phyloP scores from a whole-genome alignment of 225 moss, liverwort and hornwort genomes.

The Antitrichia curtipendula region DNA sequence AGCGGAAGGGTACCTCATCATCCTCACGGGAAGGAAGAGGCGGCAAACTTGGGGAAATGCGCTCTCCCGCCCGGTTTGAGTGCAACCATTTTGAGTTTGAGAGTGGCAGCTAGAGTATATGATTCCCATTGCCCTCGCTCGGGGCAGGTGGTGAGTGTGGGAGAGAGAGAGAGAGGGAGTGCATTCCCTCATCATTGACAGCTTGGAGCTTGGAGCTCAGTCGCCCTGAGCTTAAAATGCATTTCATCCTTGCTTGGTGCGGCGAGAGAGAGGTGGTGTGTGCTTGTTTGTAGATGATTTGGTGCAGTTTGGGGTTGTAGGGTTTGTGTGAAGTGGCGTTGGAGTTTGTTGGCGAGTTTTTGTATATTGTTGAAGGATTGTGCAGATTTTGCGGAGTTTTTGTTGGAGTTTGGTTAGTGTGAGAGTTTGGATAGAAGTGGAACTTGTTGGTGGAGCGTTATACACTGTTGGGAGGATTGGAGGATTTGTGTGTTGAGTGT shows the following conservation, averaged over 20 bases:
- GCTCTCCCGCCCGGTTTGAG: neutral
- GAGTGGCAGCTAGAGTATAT: neutral
- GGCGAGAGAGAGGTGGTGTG: neutral
- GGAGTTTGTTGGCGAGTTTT: neutral
- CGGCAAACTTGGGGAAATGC: neutral
- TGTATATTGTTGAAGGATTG: neutral
- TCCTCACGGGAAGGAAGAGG: neutral
- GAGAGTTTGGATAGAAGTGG: neutral
- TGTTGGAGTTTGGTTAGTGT: neutral
- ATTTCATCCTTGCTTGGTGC: neutral
- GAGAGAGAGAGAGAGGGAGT: neutral
- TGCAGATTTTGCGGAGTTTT: neutral
- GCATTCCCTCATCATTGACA: accelerated
- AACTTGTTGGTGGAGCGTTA: neutral
- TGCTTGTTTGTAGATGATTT: neutral
- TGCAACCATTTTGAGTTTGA: neutral
- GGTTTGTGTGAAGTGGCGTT: neutral
- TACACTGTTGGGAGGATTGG: neutral
- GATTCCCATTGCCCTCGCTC: neutral
- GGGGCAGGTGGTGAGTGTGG: neutral
- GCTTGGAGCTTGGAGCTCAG: neutral
- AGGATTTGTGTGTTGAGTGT: too few relatives aligned
- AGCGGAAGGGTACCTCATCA: neutral
- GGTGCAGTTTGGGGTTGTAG: neutral
- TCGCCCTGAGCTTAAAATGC: neutral